Evolutionary conservation across 495 filamentous ascomycete genomes (phyloP), one percentile per base, ranked within the genome.

Genomic region (Daldinia loculata): DNA sequence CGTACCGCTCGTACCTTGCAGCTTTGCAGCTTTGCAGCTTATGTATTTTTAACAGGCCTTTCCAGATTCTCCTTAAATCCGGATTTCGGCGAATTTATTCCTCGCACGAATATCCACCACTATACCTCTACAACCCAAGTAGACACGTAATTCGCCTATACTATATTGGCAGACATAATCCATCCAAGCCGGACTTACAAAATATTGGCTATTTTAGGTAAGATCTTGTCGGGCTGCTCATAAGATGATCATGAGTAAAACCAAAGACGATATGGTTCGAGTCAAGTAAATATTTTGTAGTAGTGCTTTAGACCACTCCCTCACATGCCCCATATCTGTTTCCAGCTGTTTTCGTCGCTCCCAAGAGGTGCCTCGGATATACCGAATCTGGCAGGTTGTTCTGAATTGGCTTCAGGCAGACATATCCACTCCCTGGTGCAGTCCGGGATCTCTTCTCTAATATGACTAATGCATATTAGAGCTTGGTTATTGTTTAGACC

Each of bases 401-500:
- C 84, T 6, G 82, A 84, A 63, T 84, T 87, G 43, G 85, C 84
- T 80, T 86, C 87, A 19, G 93, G 93, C 17, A 97, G 81, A 61
- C 91, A 91, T 50, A 98, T 86, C 87, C 90, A 98, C 77, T 91
- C 85, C 27, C 92, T 80, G 17, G 97, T 86, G 52, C 87, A 88
- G 36, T 89, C 87, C 0, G 95, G 95, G 11, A 98, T 92, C 78
- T 98, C 95, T 70, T 97, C 93, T 56, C 87, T 86, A n/a, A 92
- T 85, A 80, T 98, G 95, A 71, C 92, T 95, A 58, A 98, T 93
- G 43, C 92, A 89, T 14, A 98, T 84, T 64, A 98, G 80, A 1
- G 93, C 93, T 76, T 97, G 94, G 14, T 88, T 73, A 4, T 89
- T 82, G 1, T 82, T 81, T 41, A 97, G 78, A 0, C 89, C 90